Conservation (phyloP, 2,329 filamentous ascomycete species). For the Samsoniella hepiali region DNA sequence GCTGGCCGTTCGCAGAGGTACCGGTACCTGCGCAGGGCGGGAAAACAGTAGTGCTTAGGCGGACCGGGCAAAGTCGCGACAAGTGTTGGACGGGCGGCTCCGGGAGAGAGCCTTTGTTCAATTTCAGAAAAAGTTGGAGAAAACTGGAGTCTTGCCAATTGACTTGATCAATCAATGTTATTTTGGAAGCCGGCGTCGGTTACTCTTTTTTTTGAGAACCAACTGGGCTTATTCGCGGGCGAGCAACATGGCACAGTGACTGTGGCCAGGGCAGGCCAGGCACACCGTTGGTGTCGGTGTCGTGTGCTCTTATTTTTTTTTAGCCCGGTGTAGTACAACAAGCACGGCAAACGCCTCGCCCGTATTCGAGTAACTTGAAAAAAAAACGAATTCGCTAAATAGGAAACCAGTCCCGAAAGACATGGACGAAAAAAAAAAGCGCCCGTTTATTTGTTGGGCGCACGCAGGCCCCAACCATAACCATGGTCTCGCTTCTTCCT, state of each 20-base stretch:
- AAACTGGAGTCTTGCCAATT: constrained; percentile 5
- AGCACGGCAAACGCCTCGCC: background rate
- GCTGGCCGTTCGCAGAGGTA: background rate
- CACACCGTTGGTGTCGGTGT: background rate
- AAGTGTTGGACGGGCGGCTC: constrained; percentile 10
- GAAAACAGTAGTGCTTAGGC: background rate
- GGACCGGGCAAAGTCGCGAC: constrained; percentile 16
- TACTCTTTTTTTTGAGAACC: background rate
- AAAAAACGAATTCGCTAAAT: background rate
- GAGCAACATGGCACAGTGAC: no score
- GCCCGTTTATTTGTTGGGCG: no score
- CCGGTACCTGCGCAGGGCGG: background rate
- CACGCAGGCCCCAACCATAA: background rate
- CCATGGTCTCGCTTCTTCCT: background rate
- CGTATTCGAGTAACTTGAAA: background rate
- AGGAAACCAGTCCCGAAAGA: no score
- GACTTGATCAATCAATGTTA: background rate
- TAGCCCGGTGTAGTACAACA: background rate
- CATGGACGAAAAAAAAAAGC: no score
- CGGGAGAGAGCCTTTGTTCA: background rate
- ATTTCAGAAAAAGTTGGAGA: constrained; percentile 11
- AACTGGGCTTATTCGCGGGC: background rate
- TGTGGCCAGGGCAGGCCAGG: no score
- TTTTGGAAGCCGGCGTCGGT: no score
- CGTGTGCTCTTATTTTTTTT: background rate